A percentile compares a stretch with the other conserved stretches of the same genome.
Conservation (phyloP, 257 asterid genomes). For the Solanum acaule region DNA sequence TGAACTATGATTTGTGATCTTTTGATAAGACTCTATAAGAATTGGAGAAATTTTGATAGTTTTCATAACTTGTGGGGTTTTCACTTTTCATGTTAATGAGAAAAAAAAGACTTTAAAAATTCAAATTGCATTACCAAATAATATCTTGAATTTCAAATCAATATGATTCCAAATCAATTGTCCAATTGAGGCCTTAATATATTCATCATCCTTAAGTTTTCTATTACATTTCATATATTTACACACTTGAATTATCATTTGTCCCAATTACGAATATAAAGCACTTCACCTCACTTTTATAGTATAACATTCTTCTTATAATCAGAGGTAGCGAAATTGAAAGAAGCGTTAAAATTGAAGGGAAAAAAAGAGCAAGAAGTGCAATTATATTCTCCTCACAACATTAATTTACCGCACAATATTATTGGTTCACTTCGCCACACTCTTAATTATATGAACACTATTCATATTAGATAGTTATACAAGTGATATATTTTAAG, state of each 20-base stretch:
- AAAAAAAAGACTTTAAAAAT: fast-evolving
- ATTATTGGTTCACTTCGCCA: background rate
- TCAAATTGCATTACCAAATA: no score
- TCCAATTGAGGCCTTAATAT: background rate
- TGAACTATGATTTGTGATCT: background rate
- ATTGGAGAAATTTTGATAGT: no score
- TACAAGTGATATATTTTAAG: background rate
- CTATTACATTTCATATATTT: background rate
- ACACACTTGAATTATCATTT: fast-evolving
- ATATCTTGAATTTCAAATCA: no score
- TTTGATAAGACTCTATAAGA: no score
- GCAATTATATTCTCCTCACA: background rate
- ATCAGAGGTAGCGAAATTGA: background rate
- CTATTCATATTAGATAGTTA: background rate
- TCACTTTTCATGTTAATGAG: no score
- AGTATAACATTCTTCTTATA: background rate
- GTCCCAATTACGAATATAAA: background rate
- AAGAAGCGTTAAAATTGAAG: background rate
- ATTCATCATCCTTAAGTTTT: background rate
- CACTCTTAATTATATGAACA: background rate
- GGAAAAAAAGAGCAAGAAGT: background rate
- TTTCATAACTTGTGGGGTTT: no score
- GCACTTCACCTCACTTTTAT: background rate
- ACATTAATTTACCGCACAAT: fast-evolving
- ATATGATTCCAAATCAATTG: no score